Evolutionary conservation across 352 stramenopile species (phyloP).

Genomic region (Globisporangium perplexum): DNA sequence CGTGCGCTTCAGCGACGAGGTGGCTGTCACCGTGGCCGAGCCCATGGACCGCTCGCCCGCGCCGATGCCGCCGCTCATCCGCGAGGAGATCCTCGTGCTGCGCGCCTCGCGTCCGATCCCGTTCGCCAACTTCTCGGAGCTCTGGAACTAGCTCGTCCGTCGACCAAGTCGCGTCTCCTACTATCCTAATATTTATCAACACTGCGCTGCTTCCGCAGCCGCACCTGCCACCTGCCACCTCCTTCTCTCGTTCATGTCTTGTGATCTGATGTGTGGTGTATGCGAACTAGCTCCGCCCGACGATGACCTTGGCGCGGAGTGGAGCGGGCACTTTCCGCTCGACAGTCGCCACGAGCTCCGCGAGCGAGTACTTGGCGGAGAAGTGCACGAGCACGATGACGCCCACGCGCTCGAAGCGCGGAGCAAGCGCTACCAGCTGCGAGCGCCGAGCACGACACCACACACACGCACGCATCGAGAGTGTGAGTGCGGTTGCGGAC

Average conservation of each 20-base stretch:
- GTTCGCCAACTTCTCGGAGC: constrained; percentile 71
- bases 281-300: not conserved
- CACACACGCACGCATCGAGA: not conserved
- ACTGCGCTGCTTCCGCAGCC: not conserved
- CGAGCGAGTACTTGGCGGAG: constrained; percentile 49
- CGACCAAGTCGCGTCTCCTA: constrained; percentile 5
- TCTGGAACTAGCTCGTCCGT: constrained; percentile 39
- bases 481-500: too few species aligned
- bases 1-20: constrained; percentile 60
- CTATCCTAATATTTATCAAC: constrained; percentile 29
- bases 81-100: constrained; percentile 76
- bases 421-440: constrained; percentile 30
- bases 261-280: not conserved
- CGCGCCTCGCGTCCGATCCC: constrained; percentile 68
- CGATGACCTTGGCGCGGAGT: constrained; percentile 35
- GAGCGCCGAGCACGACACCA: not conserved
- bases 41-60: constrained; percentile 50
- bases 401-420: constrained; percentile 43
- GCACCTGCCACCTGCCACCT: too few species aligned
- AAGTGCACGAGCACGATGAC: constrained; percentile 70
- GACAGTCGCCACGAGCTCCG: constrained; percentile 29
- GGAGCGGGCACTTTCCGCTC: constrained; percentile 22
- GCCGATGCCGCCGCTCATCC: constrained; percentile 57
- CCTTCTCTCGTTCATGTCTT: too few species aligned
- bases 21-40: constrained; percentile 32